A percentile compares a stretch with the other conserved stretches of the same genome.
These are phyloP conservation scores for Collybia mongolica DNA, from an alignment of 768 basidiomycete genomes.

Conservation along the genomic window DNA sequence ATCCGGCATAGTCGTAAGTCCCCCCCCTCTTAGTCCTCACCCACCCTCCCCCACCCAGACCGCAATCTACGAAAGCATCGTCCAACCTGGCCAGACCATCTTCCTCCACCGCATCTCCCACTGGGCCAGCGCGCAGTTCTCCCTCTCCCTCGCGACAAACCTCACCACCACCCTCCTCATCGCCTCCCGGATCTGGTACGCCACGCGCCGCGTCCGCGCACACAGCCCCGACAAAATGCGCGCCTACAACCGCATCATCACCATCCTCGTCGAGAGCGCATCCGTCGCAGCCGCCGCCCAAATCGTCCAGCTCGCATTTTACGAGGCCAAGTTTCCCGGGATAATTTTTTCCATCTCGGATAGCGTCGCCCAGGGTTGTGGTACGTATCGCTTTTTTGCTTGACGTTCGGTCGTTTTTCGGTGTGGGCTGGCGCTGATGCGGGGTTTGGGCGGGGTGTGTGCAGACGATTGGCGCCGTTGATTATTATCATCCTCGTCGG, in stretches of 20 bases:
- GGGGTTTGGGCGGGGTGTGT: too few relatives aligned
- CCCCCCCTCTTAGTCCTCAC: too few relatives aligned
- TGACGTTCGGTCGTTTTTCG: too few relatives aligned
- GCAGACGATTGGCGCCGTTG: too few relatives aligned
- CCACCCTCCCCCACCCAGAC: too few relatives aligned
- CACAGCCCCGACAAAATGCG: too few relatives aligned
- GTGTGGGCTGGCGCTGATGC: too few relatives aligned
- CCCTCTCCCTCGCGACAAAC: slow-evolving; percentile 31
- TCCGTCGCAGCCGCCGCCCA: slow-evolving; percentile 29
- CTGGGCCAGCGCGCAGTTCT: slow-evolving; percentile 34
- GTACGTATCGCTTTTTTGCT: too few relatives aligned
- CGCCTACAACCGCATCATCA: too few relatives aligned
- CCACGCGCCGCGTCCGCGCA: slow-evolving; percentile 16
- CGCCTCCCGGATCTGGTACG: slow-evolving; percentile 29
- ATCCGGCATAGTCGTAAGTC: too few relatives aligned
- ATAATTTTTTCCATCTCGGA: slow-evolving; percentile 38
- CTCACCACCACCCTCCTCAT: slow-evolving; percentile 29
- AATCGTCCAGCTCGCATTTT: slow-evolving; percentile 30
- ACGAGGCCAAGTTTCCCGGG: slow-evolving; percentile 28
- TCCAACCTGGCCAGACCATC: slow-evolving; percentile 26
- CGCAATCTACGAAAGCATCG: slow-evolving; percentile 21
- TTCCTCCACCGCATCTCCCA: slow-evolving; percentile 25
- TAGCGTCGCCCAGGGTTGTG: slow-evolving; percentile 16
- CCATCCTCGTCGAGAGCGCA: slow-evolving; percentile 23
- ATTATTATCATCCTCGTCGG: too few relatives aligned